Evolutionary conservation across 176 grass and related monocot species (phyloP), one percentile per base, ranked within the genome.

Genomic region (Dendrocalamus sinicus): DNA sequence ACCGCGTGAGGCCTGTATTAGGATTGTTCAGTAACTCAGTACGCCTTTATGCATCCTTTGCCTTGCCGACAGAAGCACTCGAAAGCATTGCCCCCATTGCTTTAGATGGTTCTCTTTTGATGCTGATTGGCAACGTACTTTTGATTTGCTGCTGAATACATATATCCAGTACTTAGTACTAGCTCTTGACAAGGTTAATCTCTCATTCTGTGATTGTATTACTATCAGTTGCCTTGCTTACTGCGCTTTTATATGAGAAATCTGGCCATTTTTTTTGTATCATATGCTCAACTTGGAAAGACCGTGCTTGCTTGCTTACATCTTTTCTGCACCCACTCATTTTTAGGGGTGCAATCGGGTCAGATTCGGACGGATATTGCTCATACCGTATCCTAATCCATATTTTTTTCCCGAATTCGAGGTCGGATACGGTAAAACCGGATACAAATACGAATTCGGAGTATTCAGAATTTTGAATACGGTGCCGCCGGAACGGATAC

Each of bases 61-160:
- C 24, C 9, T 62, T 73, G 24, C 73, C 63, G 83, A 77, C 73
- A 69, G n/a, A 77, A 44, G 2, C 30, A 58, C 47, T 45, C 10
- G 4, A 67, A 67, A 57, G 60, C 46, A 17, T 57, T 5, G 3
- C 16, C 63, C 50, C 47, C 1, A 2, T 72, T 70, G 37, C 73
- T 57, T 41, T 23, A 62, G 16, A 52, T 4, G 8, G 66, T 40
- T 19, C 22, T 22, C 35, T 14, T 50, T 51, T 23, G 30, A 30
- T 51, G 40, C 55, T 19, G 14, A 12, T 39, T 82, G 24, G 24
- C 16, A 73, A 19, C n/a, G 64, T n/a, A 14, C 54, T 5, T 50
- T 65, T 23, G 58, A 39, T 41, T 47, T 26, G 32, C 32, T 57
- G 50, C 46, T 43, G 50, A 53, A 28, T 70, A 41, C 19, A 76